Percentiles rank a stretch among this genome's conserved stretches.
phyloP scores from a whole-genome alignment of 768 basidiomycete genomes.

The Tephrocybe sp. region DNA sequence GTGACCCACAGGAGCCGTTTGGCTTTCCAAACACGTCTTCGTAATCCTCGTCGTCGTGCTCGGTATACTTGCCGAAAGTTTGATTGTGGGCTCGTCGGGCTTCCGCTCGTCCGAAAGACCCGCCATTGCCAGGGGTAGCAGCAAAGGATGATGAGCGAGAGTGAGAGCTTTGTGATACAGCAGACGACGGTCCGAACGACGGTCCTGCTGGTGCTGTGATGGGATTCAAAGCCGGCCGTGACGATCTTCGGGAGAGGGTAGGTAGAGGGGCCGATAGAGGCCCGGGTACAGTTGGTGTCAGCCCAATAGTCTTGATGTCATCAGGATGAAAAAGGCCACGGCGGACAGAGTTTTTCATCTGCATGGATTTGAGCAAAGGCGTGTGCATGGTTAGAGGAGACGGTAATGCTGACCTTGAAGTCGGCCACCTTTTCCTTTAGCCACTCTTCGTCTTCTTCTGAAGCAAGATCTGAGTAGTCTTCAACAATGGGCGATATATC shows the following conservation, averaged over 20 bases:
- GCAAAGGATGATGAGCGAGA: conserved; percentile 60
- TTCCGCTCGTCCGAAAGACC: conserved; percentile 70
- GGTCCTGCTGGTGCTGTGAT: conserved; percentile 28
- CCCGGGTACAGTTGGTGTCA: conserved; percentile 51
- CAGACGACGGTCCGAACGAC: conserved; percentile 29
- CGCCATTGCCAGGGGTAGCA: conserved; percentile 39
- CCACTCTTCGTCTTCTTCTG: conserved; percentile 70
- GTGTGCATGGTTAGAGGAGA: background rate
- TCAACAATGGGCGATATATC: conserved; percentile 75
- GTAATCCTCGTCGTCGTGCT: conserved; percentile 89
- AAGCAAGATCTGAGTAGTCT: conserved; percentile 87
- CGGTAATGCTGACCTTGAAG: conserved; percentile 61
- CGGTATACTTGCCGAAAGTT: conserved; percentile 80
- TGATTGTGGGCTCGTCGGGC: conserved; percentile 54
- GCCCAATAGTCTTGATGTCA: conserved; percentile 77
- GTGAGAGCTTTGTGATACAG: conserved; percentile 35
- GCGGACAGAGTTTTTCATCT: conserved; percentile 73
- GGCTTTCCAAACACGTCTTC: conserved; percentile 91
- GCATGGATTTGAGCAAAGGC: background rate
- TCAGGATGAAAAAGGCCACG: conserved; percentile 86
- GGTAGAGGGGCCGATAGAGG: conserved; percentile 73
- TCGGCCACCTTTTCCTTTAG: conserved; percentile 80
- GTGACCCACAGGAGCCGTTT: conserved; percentile 61
- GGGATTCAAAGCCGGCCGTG: conserved; percentile 54
- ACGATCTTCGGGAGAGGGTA: conserved; percentile 48